Evolutionary conservation across 495 filamentous ascomycete genomes (phyloP), one percentile per base, ranked within the genome.

Genomic region (Cercophora newfieldiana): DNA sequence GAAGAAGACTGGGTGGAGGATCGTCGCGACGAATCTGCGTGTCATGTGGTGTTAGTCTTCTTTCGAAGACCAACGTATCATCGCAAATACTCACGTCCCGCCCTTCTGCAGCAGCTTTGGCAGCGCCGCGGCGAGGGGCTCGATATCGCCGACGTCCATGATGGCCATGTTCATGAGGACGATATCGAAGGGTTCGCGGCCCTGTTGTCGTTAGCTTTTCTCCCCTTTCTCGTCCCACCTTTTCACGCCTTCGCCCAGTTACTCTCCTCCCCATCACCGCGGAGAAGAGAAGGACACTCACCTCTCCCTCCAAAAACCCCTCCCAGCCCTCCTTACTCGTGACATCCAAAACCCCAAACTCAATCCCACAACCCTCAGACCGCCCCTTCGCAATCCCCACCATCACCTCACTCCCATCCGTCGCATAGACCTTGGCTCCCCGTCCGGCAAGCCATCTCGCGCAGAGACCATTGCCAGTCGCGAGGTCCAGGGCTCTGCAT

Each of bases 1-100:
- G 62, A 80, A 76, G 69, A 82, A 81, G 12, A 78, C 75, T 1
- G 80, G 80, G 33, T 82, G 80, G 47, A 81, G 73, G 22, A 81
- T 26, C 0, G 79, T 79, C 0, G 77, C 80, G 22, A 78, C 76
- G 59, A 81, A 81, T 19, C 79, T 81, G 37, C 26, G 26, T 7
- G 4, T 2, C 12, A 28, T 33, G 24, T 44, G n/a, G 8, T 8
- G 3, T 48, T 16, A 59, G 54, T 30, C 29, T 24, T 10, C 8
- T 24, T 26, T 26, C 14, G 2, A 1, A 47, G 3, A 7, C 7
- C 0, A 16, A 22, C 18, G 7, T 37, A 4, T 28, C 1, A 6
- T 6, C 8, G 25, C n/a, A 12, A 0, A 8, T 4, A 75, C 77
- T 56, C 70, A 80, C 77, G 78, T 70, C 29, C 78, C 79, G n/a